phyloP scores from a whole-genome alignment of 2,329 filamentous ascomycete species.

The Fusarium sulawesiense region DNA sequence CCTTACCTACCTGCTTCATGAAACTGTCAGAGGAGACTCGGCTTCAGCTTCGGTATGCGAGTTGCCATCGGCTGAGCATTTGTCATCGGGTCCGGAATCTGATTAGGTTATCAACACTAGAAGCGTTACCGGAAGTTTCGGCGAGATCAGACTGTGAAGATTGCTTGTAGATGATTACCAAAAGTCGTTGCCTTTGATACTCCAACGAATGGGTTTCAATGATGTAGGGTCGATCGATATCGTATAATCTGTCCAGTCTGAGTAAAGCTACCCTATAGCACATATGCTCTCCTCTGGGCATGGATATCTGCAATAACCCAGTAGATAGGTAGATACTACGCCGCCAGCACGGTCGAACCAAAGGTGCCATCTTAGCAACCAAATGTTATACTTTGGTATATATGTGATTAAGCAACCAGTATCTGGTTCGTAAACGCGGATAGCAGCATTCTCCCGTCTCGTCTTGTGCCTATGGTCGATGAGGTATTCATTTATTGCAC shows the following conservation, averaged over 20 bases:
- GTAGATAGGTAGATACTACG: not conserved
- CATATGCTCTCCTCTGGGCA: not conserved
- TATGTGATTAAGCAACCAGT: not conserved
- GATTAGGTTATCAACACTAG: slow-evolving; percentile 36
- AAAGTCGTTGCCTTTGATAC: not conserved
- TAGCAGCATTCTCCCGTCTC: not conserved
- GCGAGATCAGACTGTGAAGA: not conserved
- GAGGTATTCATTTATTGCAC: not conserved
- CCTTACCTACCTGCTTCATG: not conserved
- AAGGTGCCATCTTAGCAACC: not conserved
- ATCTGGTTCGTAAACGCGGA: not conserved
- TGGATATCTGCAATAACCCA: not conserved
- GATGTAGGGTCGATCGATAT: not conserved
- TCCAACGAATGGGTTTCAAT: not conserved
- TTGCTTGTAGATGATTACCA: not conserved
- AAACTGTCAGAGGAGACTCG: slow-evolving; percentile 25
- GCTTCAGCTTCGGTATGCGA: slow-evolving; percentile 39
- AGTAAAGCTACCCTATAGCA: not conserved
- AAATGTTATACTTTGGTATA: not conserved
- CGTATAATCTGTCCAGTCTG: not conserved
- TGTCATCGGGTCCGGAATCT: slow-evolving; percentile 40
- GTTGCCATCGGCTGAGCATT: slow-evolving; percentile 22
- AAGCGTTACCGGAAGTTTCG: not conserved
- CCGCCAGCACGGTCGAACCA: not conserved
- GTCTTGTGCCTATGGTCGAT: not conserved